Conservation (phyloP, 2,329 filamentous ascomycete species). For the Zasmidium citrigriseum region DNA sequence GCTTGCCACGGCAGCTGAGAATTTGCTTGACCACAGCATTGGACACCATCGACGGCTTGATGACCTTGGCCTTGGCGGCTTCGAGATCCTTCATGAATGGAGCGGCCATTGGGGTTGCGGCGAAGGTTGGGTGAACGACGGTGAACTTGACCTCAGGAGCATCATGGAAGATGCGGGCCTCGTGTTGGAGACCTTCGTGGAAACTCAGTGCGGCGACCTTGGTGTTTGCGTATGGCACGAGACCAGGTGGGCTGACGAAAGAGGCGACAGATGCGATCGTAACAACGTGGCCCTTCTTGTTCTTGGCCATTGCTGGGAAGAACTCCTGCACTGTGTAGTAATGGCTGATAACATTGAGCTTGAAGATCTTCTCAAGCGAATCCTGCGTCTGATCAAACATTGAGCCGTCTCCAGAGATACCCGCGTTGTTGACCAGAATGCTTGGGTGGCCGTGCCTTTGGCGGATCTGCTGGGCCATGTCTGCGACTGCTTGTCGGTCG, state of each 20-base stretch:
- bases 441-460: conserved; percentile 45
- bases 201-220: conserved; percentile 56
- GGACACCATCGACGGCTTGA: conserved; percentile 43
- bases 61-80: conserved; percentile 32
- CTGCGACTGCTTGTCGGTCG: conserved; percentile 47
- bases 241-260: conserved; percentile 43
- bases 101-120: conserved; percentile 42
- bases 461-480: conserved; percentile 42
- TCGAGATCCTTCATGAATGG: conserved; percentile 36
- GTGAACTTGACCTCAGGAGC: conserved; percentile 46
- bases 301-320: conserved; percentile 52
- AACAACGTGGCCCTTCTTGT: conserved; percentile 58
- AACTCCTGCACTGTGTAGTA: conserved; percentile 55
- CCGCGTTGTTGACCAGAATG: conserved; percentile 54
- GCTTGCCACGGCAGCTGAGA: conserved; percentile 41
- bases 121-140: conserved; percentile 46
- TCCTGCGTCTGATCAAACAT: conserved; percentile 50
- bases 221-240: conserved; percentile 55
- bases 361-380: conserved; percentile 51
- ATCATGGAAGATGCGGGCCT: conserved; percentile 45
- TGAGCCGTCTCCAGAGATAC: conserved; percentile 48
- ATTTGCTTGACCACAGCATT: conserved; percentile 48
- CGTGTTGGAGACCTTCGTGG: conserved; percentile 50
- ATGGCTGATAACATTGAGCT: conserved; percentile 55
- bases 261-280: conserved; percentile 57